These are phyloP conservation scores for Leccinum disarticulatum DNA, from an alignment of 768 basidiomycete species.

Conservation along the genomic window DNA sequence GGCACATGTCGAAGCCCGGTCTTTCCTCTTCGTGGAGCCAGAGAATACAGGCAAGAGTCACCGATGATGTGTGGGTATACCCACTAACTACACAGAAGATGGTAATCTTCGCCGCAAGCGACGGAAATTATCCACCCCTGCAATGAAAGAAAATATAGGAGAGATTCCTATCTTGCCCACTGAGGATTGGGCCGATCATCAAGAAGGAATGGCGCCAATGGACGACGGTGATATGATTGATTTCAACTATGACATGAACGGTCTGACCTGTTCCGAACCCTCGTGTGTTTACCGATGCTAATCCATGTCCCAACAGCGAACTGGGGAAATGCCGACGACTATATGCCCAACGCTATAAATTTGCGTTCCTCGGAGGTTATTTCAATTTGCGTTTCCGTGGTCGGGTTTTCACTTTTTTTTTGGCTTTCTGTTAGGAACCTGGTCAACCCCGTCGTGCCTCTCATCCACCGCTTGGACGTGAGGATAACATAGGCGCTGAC, in stretches of 20 bases:
- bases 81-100: constrained; percentile 30
- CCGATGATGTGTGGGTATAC: neutral
- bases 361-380: constrained; percentile 66
- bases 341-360: constrained; percentile 19
- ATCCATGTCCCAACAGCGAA: constrained; percentile 8
- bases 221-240: constrained; percentile 18
- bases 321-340: constrained; percentile 21
- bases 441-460: constrained; percentile 81
- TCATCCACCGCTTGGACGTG: constrained; percentile 50
- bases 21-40: constrained; percentile 25
- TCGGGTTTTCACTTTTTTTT: constrained; percentile 14
- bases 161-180: neutral
- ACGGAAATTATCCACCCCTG: constrained; percentile 35
- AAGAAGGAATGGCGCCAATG: constrained; percentile 5
- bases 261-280: constrained; percentile 14
- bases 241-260: constrained; percentile 24
- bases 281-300: constrained; percentile 5
- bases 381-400: neutral
- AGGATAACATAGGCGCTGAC: constrained; percentile 50
- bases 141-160: neutral
- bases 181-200: constrained; percentile 17
- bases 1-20: constrained; percentile 64
- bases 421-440: constrained; percentile 56
- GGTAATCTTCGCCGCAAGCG: constrained; percentile 46
- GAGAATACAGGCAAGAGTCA: constrained; percentile 13